Percentiles rank a stretch among this genome's conserved stretches.
These are phyloP conservation scores for Diaporthe sp. DNA, from an alignment of 2,329 filamentous ascomycete genomes.

Conservation along the genomic window DNA sequence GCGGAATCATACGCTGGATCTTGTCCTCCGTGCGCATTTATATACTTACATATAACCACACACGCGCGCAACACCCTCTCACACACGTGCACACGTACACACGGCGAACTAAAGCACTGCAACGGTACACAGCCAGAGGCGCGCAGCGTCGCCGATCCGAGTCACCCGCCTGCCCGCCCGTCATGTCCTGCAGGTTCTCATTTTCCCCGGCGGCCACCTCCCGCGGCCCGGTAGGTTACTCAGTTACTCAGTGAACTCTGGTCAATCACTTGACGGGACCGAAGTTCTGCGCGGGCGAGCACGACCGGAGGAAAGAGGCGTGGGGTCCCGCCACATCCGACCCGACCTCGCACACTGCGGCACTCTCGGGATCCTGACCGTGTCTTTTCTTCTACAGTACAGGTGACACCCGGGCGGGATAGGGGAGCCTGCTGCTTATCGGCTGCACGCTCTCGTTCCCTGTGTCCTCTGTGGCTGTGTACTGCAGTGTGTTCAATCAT, in stretches of 20 bases:
- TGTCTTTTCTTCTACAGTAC: too few relatives aligned
- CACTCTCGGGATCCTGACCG: background rate
- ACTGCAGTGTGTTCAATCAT: background rate
- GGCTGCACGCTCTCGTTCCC: background rate
- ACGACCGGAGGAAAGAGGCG: background rate
- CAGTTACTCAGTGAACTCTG: background rate
- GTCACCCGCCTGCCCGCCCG: constrained; percentile 11
- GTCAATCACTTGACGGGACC: background rate
- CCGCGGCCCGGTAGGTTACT: background rate
- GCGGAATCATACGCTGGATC: background rate
- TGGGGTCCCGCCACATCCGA: constrained; percentile 1
- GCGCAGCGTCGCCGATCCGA: constrained; percentile 13
- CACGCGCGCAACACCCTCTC: constrained; percentile 1
- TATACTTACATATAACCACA: background rate
- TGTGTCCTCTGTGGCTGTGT: background rate
- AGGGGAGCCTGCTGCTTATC: background rate
- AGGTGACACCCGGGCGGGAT: background rate
- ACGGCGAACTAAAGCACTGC: background rate
- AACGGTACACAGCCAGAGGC: background rate
- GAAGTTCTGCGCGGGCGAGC: background rate
- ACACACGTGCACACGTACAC: background rate
- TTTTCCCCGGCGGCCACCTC: background rate
- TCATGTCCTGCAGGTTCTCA: constrained; percentile 1
- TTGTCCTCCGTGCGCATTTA: background rate
- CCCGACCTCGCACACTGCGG: constrained; percentile 14